Base-by-base conservation (phyloP, 352 stramenopile species). In the Phytophthora idaei region DNA sequence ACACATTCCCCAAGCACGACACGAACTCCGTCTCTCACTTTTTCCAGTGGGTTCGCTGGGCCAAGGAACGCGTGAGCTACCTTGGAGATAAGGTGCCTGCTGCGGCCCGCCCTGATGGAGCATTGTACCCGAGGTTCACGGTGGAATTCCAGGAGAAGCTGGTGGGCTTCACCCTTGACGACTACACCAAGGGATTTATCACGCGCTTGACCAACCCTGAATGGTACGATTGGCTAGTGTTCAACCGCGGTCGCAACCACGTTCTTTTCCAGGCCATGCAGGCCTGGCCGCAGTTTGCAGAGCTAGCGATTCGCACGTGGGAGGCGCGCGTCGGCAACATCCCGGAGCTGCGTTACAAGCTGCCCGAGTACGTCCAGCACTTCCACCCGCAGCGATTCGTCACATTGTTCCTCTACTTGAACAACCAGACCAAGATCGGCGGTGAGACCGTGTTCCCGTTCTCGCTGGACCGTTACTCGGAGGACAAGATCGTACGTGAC, bases 401-500 rank as follows among this genome's bases (percentile, higher is more conserved):
- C 17, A 99, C 97, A 51, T 76, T 99, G 5, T 98, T 99, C 69
- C 83, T 98, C 56, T 99, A 99, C 77, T 77, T 99, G 37, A 98
- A 90, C 74, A 96, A 98, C 71, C 89, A 99, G 54, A 90, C 89
- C 54, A 94, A 98, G 64, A 50, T 92, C 17, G 97, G 97, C 14
- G 97, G 97, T 29, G 93, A 99, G 76, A 99, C 97, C 0, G 93
- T 99, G n/a, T 99, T 99, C 77, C 97, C 87, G n/a, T 89, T 87
- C 71, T 94, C 87, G 48, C 64, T 87, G 14, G 89, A 94, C 29
- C 73, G 85, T 11, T 92, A 83, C 64, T 89, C 66, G 49, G 75
- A 91, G 45, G 83, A 92, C 41, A 45, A 68, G 14, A 94, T 96
- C 48, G 65, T 88, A 37, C 85, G 88, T 44, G 75, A 71, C 7